Percentiles rank a stretch among this genome's conserved stretches.
Conservation (phyloP, 371 early-diverging fungal genomes). For the Lichtheimia ramosa region DNA sequence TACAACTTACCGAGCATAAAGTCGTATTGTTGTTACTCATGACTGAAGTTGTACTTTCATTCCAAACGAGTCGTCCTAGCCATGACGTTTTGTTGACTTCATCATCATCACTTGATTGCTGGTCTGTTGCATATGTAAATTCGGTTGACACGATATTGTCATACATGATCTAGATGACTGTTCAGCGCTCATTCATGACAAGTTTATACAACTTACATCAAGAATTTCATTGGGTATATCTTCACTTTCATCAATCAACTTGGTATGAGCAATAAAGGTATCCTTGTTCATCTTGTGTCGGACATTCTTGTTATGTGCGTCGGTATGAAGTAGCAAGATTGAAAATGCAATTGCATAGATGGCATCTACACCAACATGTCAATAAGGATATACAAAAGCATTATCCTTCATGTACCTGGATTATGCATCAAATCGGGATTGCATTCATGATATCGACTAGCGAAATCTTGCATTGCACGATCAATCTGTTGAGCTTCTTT, state of each 20-base stretch:
- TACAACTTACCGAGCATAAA: no score
- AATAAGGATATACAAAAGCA: no score
- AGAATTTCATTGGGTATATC: conserved; percentile 71
- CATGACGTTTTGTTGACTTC: neutral
- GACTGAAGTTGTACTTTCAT: neutral
- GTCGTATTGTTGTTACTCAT: no score
- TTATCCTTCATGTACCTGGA: no score
- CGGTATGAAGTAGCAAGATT: conserved; percentile 89
- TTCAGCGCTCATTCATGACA: no score
- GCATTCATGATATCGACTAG: conserved; percentile 72
- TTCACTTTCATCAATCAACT: conserved; percentile 66
- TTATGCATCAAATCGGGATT: conserved; percentile 69
- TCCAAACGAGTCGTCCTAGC: neutral
- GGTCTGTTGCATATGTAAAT: conserved; percentile 52
- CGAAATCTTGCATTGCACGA: conserved; percentile 83
- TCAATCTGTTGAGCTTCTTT: conserved; percentile 93
- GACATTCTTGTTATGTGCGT: conserved; percentile 88
- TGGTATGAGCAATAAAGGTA: conserved; percentile 75
- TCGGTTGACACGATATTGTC: conserved; percentile 69
- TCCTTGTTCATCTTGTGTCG: conserved; percentile 84
- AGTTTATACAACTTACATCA: conserved; percentile 51
- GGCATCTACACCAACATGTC: conserved; percentile 43
- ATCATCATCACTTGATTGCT: conserved; percentile 20
- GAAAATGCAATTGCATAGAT: conserved; percentile 84
- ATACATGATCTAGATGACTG: conserved; percentile 62